These are phyloP conservation scores for Eucalyptus tenuipes DNA, from an alignment of 345 rosid genomes.

Conservation along the genomic window DNA sequence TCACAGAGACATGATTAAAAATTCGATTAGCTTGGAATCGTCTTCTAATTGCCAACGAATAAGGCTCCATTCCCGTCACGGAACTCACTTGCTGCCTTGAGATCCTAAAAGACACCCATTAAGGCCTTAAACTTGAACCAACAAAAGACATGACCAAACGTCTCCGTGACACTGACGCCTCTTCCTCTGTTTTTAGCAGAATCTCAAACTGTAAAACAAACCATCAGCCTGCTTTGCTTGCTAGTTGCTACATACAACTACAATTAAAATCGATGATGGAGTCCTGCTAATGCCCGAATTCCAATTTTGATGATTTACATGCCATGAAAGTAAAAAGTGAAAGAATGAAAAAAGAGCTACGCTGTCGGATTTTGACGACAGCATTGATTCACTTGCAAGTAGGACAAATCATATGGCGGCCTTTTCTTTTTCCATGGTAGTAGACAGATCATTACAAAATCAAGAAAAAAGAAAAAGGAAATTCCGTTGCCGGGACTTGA, in stretches of 20 bases:
- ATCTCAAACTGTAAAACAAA: background rate
- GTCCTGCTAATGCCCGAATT: background rate
- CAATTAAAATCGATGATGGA: background rate
- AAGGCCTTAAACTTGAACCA: background rate
- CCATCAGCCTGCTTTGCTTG: background rate
- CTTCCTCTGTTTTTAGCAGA: background rate
- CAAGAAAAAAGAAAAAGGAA: background rate
- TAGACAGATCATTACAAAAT: background rate
- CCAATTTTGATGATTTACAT: background rate
- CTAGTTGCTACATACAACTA: background rate
- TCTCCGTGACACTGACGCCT: background rate
- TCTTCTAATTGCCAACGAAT: background rate
- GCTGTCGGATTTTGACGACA: too few species aligned
- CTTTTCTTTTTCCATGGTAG: background rate
- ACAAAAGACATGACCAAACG: background rate
- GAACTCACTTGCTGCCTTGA: background rate
- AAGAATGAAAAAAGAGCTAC: background rate
- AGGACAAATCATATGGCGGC: too few species aligned
- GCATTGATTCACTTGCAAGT: too few species aligned
- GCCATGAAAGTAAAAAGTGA: background rate
- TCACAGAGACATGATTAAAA: background rate
- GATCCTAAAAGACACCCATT: background rate
- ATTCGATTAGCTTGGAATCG: background rate
- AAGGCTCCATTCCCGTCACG: background rate
- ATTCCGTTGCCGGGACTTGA: conserved; percentile 28